Evolutionary conservation across 805 yeast species (phyloP).

Genomic region (Starmerella scarabaei): DNA sequence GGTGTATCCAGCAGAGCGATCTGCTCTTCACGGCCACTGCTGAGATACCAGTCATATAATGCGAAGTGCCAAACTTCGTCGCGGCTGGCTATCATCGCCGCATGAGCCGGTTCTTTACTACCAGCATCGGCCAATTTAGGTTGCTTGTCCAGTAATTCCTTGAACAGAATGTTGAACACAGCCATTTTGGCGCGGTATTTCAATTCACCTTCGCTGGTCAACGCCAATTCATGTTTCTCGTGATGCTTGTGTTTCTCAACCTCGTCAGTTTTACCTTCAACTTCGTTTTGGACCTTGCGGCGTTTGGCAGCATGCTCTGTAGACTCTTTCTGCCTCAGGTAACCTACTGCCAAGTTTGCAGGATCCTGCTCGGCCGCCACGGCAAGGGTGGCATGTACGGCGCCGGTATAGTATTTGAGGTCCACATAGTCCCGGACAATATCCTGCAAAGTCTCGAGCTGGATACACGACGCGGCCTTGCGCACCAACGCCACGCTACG

Average conservation of each 20-base stretch:
- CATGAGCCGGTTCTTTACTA: slow-evolving; percentile 52
- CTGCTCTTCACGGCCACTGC: slow-evolving; percentile 62
- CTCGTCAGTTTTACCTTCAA: neutral
- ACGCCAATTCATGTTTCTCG: neutral
- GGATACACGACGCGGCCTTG: slow-evolving; percentile 64
- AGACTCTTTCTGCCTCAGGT: slow-evolving; percentile 33
- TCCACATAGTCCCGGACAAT: slow-evolving; percentile 67
- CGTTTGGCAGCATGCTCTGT: slow-evolving; percentile 5
- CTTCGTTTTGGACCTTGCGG: neutral
- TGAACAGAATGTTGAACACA: slow-evolving; percentile 63
- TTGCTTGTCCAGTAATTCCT: slow-evolving; percentile 43
- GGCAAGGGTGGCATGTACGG: slow-evolving; percentile 66
- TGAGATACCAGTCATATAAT: slow-evolving; percentile 82
- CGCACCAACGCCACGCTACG: slow-evolving; percentile 67
- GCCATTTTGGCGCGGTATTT: slow-evolving; percentile 42
- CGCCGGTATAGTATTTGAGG: slow-evolving; percentile 69
- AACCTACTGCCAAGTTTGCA: slow-evolving; percentile 46
- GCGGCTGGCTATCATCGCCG: slow-evolving; percentile 53
- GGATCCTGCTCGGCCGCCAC: slow-evolving; percentile 59
- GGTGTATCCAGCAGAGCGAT: slow-evolving; percentile 72
- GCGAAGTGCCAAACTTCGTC: slow-evolving; percentile 87
- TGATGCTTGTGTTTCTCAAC: too few species aligned
- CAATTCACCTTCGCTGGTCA: slow-evolving; percentile 22
- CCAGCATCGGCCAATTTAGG: slow-evolving; percentile 41
- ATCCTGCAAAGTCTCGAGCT: slow-evolving; percentile 67